A percentile compares a stretch with the other conserved stretches of the same genome.
These are phyloP conservation scores for Trametes cingulata DNA, from an alignment of 768 basidiomycete genomes.

Conservation along the genomic window DNA sequence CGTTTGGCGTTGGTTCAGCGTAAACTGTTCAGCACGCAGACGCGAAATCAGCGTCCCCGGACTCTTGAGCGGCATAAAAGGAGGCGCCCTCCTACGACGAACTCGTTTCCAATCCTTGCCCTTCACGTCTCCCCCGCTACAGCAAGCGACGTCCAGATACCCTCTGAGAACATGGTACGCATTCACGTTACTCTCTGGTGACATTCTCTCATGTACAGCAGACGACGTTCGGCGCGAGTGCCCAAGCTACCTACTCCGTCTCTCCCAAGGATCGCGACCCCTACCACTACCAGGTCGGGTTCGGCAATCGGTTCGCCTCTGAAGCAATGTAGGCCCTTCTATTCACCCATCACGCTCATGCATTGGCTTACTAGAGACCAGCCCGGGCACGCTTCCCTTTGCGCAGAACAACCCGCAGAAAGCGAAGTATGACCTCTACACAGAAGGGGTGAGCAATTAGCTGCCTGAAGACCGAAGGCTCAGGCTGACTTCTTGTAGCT, in stretches of 20 bases:
- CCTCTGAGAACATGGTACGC: not conserved
- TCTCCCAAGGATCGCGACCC: slow-evolving; percentile 47
- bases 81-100: not conserved
- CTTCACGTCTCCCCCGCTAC: not conserved
- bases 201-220: not conserved
- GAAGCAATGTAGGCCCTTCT: slow-evolving; percentile 49
- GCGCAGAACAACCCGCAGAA: slow-evolving; percentile 67
- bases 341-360: not conserved
- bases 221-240: slow-evolving; percentile 37
- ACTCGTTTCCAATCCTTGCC: no score
- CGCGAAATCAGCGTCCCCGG: not conserved
- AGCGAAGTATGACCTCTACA: slow-evolving; percentile 62
- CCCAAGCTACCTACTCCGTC: slow-evolving; percentile 40
- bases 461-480: not conserved
- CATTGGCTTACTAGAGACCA: slow-evolving; percentile 22
- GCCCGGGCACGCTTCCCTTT: slow-evolving; percentile 56
- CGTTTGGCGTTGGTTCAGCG: not conserved
- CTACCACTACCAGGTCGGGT: slow-evolving; percentile 58
- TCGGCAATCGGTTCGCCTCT: slow-evolving; percentile 57
- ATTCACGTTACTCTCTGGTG: not conserved
- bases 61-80: not conserved
- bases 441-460: slow-evolving; percentile 48
- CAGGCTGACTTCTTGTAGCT: slow-evolving; percentile 37
- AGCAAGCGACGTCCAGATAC: no score
- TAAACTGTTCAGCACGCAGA: slow-evolving; percentile 5